Evolutionary conservation across 2,329 filamentous ascomycete species (phyloP).

Genomic region (Nothomitra cinnamomea): DNA sequence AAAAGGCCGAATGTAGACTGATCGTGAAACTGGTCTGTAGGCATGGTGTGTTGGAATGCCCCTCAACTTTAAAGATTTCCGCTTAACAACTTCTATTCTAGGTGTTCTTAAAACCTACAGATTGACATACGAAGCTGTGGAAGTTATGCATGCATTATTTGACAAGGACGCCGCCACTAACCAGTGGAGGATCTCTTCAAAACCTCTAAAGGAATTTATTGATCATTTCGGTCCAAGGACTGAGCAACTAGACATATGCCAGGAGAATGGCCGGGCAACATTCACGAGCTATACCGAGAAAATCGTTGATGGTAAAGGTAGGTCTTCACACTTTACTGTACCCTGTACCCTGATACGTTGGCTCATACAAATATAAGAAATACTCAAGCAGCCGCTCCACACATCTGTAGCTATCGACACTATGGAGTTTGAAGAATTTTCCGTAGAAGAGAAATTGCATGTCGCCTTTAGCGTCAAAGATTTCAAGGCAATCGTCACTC

Average conservation of each 20-base stretch:
- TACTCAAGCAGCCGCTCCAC: conserved; percentile 63
- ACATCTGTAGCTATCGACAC: conserved; percentile 64
- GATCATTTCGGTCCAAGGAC: conserved; percentile 69
- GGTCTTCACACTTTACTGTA: conserved; percentile 5
- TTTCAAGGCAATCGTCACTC: conserved; percentile 61
- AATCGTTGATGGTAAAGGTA: conserved; percentile 48
- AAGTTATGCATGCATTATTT: conserved; percentile 65
- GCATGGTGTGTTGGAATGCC: conserved; percentile 34
- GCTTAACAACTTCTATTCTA: conserved; percentile 10
- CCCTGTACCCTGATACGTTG: background rate
- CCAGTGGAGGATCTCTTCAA: conserved; percentile 55
- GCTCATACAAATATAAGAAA: conserved; percentile 30
- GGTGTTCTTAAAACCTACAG: conserved; percentile 63
- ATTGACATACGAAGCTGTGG: conserved; percentile 54
- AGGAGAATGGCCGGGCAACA: conserved; percentile 49
- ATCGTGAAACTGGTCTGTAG: conserved; percentile 57
- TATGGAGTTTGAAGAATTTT: conserved; percentile 59
- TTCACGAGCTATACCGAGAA: conserved; percentile 75
- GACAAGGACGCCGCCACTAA: conserved; percentile 47
- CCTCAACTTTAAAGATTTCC: background rate
- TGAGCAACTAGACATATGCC: conserved; percentile 64
- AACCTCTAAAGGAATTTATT: conserved; percentile 55
- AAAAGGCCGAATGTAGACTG: conserved; percentile 52
- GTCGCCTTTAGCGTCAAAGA: conserved; percentile 72
- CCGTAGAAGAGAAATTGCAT: conserved; percentile 57